Conservation (phyloP, 306 rosid genomes). For the Lathyrus sativus region DNA sequence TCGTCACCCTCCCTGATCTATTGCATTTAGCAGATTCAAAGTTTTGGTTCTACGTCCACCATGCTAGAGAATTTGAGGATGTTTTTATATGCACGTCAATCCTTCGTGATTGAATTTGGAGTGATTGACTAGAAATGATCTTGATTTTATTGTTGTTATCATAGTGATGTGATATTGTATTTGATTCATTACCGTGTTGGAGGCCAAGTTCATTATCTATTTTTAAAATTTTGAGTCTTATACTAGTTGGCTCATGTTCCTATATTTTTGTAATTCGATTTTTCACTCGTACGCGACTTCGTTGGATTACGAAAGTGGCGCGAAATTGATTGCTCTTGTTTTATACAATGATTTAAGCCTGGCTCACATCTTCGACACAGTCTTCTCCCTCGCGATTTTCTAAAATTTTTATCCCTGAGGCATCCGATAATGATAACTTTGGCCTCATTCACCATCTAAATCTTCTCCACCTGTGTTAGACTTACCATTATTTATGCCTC, state of each 20-base stretch:
- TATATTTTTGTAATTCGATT: neutral
- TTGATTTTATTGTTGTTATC: neutral
- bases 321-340: neutral
- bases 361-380: no score
- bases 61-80: neutral
- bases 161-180: no score
- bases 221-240: no score
- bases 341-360: no score
- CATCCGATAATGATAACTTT: no score
- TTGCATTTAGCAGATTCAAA: neutral
- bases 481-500: no score
- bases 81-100: neutral
- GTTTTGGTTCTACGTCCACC: neutral
- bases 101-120: neutral
- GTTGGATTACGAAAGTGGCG: neutral
- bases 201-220: neutral
- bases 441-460: no score
- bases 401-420: no score
- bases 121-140: neutral
- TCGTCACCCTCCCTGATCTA: no score
- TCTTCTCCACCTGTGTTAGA: no score
- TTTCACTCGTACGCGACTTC: no score
- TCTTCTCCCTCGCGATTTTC: no score
- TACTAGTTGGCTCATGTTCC: neutral
- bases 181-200: neutral